phyloP scores from a whole-genome alignment of 176 grass and related monocot species.

The Miscanthus lutarioriparius region DNA sequence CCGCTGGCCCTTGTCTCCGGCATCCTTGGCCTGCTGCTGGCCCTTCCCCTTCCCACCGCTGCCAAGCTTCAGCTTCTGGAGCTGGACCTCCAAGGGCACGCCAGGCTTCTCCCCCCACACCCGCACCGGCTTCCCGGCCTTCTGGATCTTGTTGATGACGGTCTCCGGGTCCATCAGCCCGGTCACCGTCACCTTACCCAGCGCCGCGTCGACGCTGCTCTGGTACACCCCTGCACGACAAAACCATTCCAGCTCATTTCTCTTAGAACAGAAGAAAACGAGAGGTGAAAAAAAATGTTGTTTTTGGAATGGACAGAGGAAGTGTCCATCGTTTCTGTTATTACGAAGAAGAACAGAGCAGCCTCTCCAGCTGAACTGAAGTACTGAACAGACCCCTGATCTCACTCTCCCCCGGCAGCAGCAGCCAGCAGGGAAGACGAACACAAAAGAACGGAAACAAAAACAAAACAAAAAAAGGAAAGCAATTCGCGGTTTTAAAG shows the following conservation, averaged over 20 bases:
- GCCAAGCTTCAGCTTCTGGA: not conserved
- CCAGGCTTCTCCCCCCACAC: not conserved
- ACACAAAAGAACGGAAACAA: not conserved
- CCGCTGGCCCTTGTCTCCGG: too few relatives aligned
- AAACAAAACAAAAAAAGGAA: not conserved
- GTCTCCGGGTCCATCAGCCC: not conserved
- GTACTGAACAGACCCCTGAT: not conserved
- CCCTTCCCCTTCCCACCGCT: not conserved
- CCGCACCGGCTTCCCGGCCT: not conserved
- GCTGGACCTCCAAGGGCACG: not conserved
- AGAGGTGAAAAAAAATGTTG: too few relatives aligned
- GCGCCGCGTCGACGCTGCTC: not conserved
- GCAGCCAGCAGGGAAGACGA: not conserved
- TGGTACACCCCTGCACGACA: not conserved
- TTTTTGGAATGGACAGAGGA: too few relatives aligned
- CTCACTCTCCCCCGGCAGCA: not conserved
- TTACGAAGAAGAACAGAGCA: not conserved
- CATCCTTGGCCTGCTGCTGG: not conserved
- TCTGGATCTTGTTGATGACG: not conserved
- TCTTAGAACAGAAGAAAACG: not conserved
- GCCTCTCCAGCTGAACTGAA: not conserved
- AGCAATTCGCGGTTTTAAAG: too few relatives aligned
- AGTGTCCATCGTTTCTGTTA: not conserved
- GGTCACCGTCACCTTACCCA: not conserved
- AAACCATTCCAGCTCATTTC: not conserved